These are phyloP conservation scores for Cyclotella choctawhatcheeana DNA, from an alignment of 108 stramenopile species.

Conservation along the genomic window DNA sequence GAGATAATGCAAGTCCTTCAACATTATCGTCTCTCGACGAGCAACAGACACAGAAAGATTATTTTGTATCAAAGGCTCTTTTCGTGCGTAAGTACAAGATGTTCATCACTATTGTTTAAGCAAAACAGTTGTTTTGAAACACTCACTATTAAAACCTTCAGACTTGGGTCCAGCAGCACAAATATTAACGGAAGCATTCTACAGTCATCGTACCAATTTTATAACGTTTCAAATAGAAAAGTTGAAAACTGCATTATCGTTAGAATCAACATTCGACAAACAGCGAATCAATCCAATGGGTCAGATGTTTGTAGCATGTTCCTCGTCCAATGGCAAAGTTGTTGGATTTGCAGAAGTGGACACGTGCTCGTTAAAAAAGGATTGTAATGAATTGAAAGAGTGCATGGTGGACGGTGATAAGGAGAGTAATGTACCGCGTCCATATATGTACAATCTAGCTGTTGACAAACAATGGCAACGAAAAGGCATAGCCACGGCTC, in stretches of 20 bases:
- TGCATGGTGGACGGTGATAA: background rate
- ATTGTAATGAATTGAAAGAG: slow-evolving; percentile 3
- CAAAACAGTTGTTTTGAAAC: too few species aligned
- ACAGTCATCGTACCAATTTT: slow-evolving; percentile 62
- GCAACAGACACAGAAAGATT: slow-evolving; percentile 4
- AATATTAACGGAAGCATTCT: slow-evolving; percentile 75
- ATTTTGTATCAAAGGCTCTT: slow-evolving; percentile 44
- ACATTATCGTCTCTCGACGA: background rate
- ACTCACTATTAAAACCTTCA: background rate
- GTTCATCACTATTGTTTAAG: background rate
- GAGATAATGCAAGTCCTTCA: background rate
- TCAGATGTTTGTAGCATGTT: slow-evolving; percentile 74
- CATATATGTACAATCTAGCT: slow-evolving; percentile 85
- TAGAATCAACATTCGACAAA: slow-evolving; percentile 66
- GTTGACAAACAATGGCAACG: slow-evolving; percentile 61
- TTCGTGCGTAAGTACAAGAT: slow-evolving; percentile 41
- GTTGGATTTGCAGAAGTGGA: slow-evolving; percentile 73
- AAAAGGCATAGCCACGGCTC: slow-evolving; percentile 63
- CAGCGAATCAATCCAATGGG: slow-evolving; percentile 39
- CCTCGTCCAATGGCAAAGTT: slow-evolving; percentile 45
- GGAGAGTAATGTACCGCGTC: slow-evolving; percentile 36
- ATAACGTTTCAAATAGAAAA: slow-evolving; percentile 69
- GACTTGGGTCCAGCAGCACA: slow-evolving; percentile 64
- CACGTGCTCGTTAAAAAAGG: slow-evolving; percentile 37
- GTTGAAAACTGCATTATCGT: slow-evolving; percentile 58